A percentile compares a stretch with the other conserved stretches of the same genome.
Conservation (phyloP, 2,329 filamentous ascomycete species). For the Sporothrix dimorphospora region DNA sequence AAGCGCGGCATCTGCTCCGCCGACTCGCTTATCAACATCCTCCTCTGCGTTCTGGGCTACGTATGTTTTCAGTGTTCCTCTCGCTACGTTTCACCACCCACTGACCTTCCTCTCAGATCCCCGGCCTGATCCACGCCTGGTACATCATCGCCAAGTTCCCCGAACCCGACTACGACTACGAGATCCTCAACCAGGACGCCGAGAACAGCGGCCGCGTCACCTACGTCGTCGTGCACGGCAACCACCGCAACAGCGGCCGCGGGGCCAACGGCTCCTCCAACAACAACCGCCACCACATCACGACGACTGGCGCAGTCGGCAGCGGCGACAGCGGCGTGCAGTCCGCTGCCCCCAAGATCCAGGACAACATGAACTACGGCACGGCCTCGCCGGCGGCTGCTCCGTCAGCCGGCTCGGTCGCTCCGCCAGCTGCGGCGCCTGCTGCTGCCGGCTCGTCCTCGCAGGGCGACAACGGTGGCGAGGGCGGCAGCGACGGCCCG, state of each 20-base stretch:
- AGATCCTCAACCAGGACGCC: constrained; percentile 60
- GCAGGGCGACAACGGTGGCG: constrained; percentile 42
- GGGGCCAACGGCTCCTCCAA: background rate
- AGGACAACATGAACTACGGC: constrained; percentile 52
- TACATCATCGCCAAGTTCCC: constrained; percentile 95
- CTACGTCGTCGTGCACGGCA: constrained; percentile 72
- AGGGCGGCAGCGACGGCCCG: constrained; percentile 52
- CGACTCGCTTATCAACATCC: constrained; percentile 93
- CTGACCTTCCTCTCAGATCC: constrained; percentile 55
- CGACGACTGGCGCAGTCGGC: background rate
- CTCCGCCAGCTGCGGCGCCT: constrained; percentile 45
- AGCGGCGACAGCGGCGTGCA: constrained; percentile 12
- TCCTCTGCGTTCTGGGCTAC: constrained; percentile 78
- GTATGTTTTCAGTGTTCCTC: constrained; percentile 42
- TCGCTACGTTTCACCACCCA: background rate
- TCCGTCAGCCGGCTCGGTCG: constrained; percentile 39
- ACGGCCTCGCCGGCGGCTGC: constrained; percentile 39
- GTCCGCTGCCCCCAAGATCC: constrained; percentile 37
- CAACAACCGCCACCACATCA: constrained; percentile 24
- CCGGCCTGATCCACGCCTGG: constrained; percentile 92
- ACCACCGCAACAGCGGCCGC: constrained; percentile 29
- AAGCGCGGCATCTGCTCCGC: constrained; percentile 91
- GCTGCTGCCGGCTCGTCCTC: constrained; percentile 36
- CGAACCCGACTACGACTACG: constrained; percentile 72
- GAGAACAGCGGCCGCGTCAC: constrained; percentile 61